Conservation (phyloP, 768 basidiomycete genomes). For the Boletus vermiculosoides region DNA sequence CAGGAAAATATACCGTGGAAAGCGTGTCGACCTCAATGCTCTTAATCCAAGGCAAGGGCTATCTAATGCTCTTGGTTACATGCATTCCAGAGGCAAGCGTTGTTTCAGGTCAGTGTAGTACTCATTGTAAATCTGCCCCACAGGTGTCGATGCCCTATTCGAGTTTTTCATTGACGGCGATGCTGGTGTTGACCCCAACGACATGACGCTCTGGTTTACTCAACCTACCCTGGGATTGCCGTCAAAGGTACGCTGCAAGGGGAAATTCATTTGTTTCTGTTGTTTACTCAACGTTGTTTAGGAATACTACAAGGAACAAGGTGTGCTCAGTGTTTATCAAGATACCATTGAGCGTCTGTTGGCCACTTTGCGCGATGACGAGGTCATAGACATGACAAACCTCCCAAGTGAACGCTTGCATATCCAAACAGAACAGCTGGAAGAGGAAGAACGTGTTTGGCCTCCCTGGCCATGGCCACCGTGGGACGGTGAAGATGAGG, state of each 20-base stretch:
- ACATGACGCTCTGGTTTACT: conserved; percentile 82
- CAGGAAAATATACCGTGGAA: conserved; percentile 55
- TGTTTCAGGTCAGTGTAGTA: not conserved
- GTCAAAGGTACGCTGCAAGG: conserved; percentile 58
- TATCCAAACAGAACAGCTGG: conserved; percentile 39
- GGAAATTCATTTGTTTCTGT: not conserved
- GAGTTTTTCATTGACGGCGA: conserved; percentile 88
- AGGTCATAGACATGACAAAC: conserved; percentile 21
- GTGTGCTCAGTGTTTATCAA: conserved; percentile 67
- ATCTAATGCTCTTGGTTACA: conserved; percentile 79
- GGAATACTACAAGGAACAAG: conserved; percentile 88
- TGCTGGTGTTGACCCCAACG: conserved; percentile 79
- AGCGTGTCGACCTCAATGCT: conserved; percentile 40
- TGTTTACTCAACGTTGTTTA: conserved; percentile 27
- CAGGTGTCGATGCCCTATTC: conserved; percentile 78
- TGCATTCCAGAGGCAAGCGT: conserved; percentile 77
- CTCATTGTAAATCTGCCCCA: not conserved
- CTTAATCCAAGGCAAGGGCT: conserved; percentile 50
- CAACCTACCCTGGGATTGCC: conserved; percentile 82
- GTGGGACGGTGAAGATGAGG: conserved; percentile 68
- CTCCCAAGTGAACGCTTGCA: conserved; percentile 14
- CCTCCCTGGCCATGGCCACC: conserved; percentile 88
- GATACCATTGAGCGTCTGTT: conserved; percentile 68
- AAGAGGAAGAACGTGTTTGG: conserved; percentile 47
- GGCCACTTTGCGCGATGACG: conserved; percentile 50